Evolutionary conservation across 768 basidiomycete species (phyloP).

Genomic region (Lyophyllum decastes): DNA sequence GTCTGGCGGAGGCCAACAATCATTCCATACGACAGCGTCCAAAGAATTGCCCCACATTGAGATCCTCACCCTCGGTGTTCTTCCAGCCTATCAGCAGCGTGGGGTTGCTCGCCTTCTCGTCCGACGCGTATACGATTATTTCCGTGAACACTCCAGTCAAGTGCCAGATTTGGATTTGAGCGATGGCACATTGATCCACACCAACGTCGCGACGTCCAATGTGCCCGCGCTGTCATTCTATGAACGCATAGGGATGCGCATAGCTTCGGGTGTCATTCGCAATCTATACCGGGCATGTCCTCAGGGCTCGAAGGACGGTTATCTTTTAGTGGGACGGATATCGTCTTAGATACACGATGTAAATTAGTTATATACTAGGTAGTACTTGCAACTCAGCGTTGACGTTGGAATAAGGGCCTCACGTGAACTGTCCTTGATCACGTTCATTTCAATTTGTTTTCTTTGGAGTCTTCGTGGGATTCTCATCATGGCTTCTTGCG

Average conservation of each 20-base stretch:
- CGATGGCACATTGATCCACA: slow-evolving; percentile 34
- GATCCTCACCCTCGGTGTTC: slow-evolving; percentile 54
- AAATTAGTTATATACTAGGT: too few species aligned
- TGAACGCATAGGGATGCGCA: slow-evolving; percentile 40
- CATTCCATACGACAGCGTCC: slow-evolving; percentile 12
- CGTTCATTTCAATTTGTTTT: too few species aligned
- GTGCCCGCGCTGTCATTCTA: slow-evolving; percentile 42
- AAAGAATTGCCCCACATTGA: slow-evolving; percentile 35
- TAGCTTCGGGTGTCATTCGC: slow-evolving; percentile 32
- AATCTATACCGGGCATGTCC: slow-evolving; percentile 40
- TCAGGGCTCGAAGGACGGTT: slow-evolving; percentile 41
- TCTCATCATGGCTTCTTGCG: slow-evolving; percentile 4
- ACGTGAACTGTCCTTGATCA: too few species aligned
- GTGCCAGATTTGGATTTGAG: slow-evolving; percentile 18
- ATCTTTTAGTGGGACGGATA: slow-evolving; percentile 39
- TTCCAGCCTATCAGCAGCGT: slow-evolving; percentile 41
- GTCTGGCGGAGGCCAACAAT: slow-evolving; percentile 12
- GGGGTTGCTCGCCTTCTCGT: slow-evolving; percentile 48
- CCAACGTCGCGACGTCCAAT: slow-evolving; percentile 49
- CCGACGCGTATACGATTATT: slow-evolving; percentile 27
- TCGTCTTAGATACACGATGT: slow-evolving; percentile 6
- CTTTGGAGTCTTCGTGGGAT: too few species aligned
- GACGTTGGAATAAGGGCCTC: too few species aligned
- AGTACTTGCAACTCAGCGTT: too few species aligned
- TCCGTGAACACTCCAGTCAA: slow-evolving; percentile 27